Base-by-base conservation (phyloP, 116 monocot species). In the Papilionanthe hybrid region DNA sequence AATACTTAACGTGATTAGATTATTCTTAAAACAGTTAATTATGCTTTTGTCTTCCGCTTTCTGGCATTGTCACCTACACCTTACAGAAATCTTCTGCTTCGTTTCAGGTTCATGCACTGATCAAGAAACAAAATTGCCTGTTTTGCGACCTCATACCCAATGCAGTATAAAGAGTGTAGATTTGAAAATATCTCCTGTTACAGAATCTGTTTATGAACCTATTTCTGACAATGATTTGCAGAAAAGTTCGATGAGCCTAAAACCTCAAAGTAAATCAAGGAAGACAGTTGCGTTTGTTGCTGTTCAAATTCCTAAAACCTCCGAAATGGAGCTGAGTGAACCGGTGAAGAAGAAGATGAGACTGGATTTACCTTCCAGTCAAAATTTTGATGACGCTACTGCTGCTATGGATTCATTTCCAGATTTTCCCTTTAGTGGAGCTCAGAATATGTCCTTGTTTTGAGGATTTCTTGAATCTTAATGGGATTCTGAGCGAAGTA, bases 331-430 rank as follows among this genome's bases (percentile, higher is more conserved):
- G 44, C 7, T 2, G 9, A 22, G n/a, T 9, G n/a, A 11, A 10
- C 19, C 73, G n/a, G 73, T n/a, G 73, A 73, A 73, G 44, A 73
- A 73, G 73, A 73, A 43, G 29, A 73, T 44, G 42, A 73, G 73
- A 29, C n/a, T 43, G n/a, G 20, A 9, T 73, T 73, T 9, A 7
- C 10, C 42, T 43, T 45, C 45, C 30, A 3, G 1, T 11, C 9
- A 2, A 20, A 44, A 23, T 23, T 0, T 4, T 43, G 44, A 43
- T 73, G 73, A 1, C 44, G 1, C 20, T 43, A 23, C 37, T 15
- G 11, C 69, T 32, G 69, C 37, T 13, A 32, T 0, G 32, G 30
- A 32, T 71, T 15, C 43, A 20, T 73, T 43, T 37, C 43, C 20
- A 29, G 73, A 22, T 42, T 73, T 44, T 73, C 42, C 11, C 20